phyloP scores from a whole-genome alignment of 2,329 filamentous ascomycete genomes.

The Aspergillus eucalypticola region DNA sequence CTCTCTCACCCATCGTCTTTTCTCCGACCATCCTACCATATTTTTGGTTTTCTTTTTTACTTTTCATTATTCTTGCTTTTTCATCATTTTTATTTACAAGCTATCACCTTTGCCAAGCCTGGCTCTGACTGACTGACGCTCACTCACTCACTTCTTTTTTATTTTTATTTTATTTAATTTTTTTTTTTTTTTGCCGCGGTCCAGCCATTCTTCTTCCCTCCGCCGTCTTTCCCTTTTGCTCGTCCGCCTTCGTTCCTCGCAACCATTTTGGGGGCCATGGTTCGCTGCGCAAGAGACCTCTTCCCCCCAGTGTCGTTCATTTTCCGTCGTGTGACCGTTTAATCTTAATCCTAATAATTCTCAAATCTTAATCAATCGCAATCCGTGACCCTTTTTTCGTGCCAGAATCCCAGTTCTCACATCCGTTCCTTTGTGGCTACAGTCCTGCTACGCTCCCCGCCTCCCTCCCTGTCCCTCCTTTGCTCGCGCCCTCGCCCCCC shows the following conservation, averaged over 20 bases:
- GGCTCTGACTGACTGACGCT: too few species aligned
- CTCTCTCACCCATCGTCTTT: not conserved
- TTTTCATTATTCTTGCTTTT: too few species aligned
- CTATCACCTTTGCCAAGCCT: not conserved
- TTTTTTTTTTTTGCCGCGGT: constrained; percentile 4
- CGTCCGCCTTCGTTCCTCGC: constrained; percentile 8
- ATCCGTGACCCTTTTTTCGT: constrained; percentile 3
- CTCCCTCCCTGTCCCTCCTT: constrained; percentile 8
- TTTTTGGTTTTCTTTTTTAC: too few species aligned
- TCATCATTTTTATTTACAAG: not conserved
- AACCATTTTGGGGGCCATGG: constrained; percentile 21
- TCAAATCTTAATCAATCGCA: constrained; percentile 6
- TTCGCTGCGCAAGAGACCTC: constrained; percentile 12
- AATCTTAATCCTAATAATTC: constrained; percentile 4
- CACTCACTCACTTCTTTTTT: too few species aligned
- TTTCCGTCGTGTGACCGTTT: constrained; percentile 10
- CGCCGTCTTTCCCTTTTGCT: constrained; percentile 15
- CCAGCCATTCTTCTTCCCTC: constrained; percentile 12
- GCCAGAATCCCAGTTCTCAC: constrained; percentile 13
- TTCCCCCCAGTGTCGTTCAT: constrained; percentile 15
- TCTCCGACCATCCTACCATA: too few species aligned
- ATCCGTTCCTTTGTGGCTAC: constrained; percentile 15
- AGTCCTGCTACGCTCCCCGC: constrained; percentile 6
- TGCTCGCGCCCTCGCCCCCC: not conserved
- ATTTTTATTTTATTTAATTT: too few species aligned